Evolutionary conservation across 305 asterid species (phyloP), one percentile per base, ranked within the genome.

Genomic region (Euphrasia arctica): DNA sequence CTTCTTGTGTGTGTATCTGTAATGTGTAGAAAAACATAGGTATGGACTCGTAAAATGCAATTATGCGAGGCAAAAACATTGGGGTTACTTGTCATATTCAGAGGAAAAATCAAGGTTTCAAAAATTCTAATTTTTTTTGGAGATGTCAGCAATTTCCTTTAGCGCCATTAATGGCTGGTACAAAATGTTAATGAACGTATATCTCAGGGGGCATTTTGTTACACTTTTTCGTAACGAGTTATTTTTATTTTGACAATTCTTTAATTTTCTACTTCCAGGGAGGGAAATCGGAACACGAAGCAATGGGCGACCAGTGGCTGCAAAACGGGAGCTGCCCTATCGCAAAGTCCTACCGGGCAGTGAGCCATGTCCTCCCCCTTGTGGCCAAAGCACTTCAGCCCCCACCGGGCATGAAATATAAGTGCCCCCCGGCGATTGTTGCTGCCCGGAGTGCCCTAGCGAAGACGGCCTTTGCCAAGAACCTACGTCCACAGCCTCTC

Each of bases 281-380:
- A 62, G 84, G 72, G 1, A 28, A 81, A 59, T 72, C 88, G 11
- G 63, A 78, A 61, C 97, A 88, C 12, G 96, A 86, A 68, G 87
- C 97, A 34, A 67, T 58, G 78, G 72, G 89, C 79, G 77, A 88
- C 49, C 90, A 90, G 64, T 92, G 98, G 98, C 66, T 92, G 63
- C 82, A 84, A 71, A 83, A 18, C 0, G 97, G 97, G 55, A 82
- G 77, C 64, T 87, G 96, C 68, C 97, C 96, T 9, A 81, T 90
- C 32, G 95, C 96, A 0, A 90, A 88, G 82, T 90, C 97, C 13
- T 90, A 77, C 68, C 81, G 88, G 59, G 89, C 95, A 3, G 89
- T 87, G 65, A 75, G 80, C 45, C 67, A 59, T 4, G 92, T 85
- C 73, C 81, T 90, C 15, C 97, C 97, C 62, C 89, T 90, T 13